Evolutionary conservation across 2,329 filamentous ascomycete genomes (phyloP).

Genomic region (Penicillium sp.): DNA sequence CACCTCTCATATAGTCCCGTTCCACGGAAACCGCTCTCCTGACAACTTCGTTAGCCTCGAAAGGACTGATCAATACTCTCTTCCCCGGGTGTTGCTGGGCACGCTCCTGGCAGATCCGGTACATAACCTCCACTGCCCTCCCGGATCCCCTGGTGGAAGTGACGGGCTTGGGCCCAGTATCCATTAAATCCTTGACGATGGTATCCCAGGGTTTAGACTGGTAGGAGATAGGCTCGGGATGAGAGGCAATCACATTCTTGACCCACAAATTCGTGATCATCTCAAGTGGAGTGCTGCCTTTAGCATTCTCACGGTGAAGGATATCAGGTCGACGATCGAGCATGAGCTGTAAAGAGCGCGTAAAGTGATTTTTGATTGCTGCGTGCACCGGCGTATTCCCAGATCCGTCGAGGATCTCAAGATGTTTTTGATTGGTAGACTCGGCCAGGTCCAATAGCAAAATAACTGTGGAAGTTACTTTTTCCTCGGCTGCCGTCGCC

Average conservation of each 20-base stretch:
- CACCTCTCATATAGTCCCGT: neutral
- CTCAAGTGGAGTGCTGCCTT: slow-evolving; percentile 67
- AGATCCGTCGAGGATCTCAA: slow-evolving; percentile 42
- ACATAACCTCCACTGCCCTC: slow-evolving; percentile 23
- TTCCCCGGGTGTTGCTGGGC: slow-evolving; percentile 32
- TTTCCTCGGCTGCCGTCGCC: neutral
- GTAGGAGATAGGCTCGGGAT: slow-evolving; percentile 6
- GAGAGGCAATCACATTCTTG: slow-evolving; percentile 15
- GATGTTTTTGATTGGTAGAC: slow-evolving; percentile 44
- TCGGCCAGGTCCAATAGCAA: slow-evolving; percentile 53
- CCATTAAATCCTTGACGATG: neutral
- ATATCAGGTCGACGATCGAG: slow-evolving; percentile 56
- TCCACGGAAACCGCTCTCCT: slow-evolving; percentile 41
- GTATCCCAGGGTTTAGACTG: neutral
- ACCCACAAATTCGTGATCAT: slow-evolving; percentile 29
- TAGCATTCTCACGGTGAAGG: slow-evolving; percentile 67
- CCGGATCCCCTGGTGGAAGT: slow-evolving; percentile 4
- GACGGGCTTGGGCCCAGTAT: slow-evolving; percentile 6
- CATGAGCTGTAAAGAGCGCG: slow-evolving; percentile 50
- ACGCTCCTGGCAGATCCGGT: slow-evolving; percentile 35
- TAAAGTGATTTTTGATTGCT: slow-evolving; percentile 44
- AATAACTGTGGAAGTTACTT: slow-evolving; percentile 38
- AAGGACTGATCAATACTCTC: slow-evolving; percentile 52
- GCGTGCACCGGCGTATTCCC: slow-evolving; percentile 44
- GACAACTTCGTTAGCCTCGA: slow-evolving; percentile 59